Conservation (phyloP, 805 yeast species). For the Candida methanosorbosa region DNA sequence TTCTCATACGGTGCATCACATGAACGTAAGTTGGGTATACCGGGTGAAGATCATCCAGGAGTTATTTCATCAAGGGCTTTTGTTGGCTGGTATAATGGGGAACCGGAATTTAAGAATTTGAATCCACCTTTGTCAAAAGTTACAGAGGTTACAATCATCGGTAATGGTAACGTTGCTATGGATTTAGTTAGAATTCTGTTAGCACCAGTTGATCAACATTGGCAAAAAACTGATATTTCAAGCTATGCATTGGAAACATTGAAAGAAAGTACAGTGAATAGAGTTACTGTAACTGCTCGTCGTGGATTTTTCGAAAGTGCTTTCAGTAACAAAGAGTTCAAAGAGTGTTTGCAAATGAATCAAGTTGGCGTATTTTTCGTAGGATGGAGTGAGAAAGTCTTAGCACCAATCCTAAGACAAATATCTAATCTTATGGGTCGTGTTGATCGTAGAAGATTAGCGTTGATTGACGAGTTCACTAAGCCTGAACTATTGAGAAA, state of each 20-base stretch:
- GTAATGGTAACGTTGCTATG: conserved; percentile 94
- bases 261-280: conserved; percentile 42
- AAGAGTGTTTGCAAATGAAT: conserved; percentile 67
- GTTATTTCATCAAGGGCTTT: conserved; percentile 76
- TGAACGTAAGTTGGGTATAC: conserved; percentile 44
- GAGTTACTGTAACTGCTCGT: conserved; percentile 72
- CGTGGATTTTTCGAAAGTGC: conserved; percentile 82
- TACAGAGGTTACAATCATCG: conserved; percentile 70
- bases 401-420: conserved; percentile 20
- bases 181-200: conserved; percentile 80
- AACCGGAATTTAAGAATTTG: conserved; percentile 47
- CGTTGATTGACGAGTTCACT: conserved; percentile 48
- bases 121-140: conserved; percentile 55
- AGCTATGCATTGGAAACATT: conserved; percentile 49
- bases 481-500: conserved; percentile 3
- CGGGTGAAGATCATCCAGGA: conserved; percentile 54
- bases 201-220: conserved; percentile 40
- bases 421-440: conserved; percentile 33
- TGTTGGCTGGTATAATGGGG: conserved; percentile 96
- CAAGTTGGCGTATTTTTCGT: conserved; percentile 37
- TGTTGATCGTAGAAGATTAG: conserved; percentile 54
- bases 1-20: conserved; percentile 75
- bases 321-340: conserved; percentile 84
- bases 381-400: conserved; percentile 34
- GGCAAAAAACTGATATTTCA: conserved; percentile 70